Evolutionary conservation across 1,139 yeast genomes (phyloP).

Genomic region (Debaryomyces psychrophilus): DNA sequence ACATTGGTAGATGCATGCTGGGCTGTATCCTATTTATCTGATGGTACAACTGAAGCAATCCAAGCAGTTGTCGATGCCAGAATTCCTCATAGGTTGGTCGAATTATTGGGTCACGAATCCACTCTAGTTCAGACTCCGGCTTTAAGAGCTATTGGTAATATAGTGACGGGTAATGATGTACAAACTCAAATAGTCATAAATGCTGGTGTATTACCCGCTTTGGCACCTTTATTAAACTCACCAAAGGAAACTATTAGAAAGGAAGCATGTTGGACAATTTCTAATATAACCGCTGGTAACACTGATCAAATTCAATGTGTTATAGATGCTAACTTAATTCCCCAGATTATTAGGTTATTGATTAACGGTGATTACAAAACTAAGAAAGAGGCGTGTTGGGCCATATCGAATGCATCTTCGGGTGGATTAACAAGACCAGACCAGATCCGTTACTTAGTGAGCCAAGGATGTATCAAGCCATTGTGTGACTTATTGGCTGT

Average conservation of each 20-base stretch:
- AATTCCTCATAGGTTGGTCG: slow-evolving; percentile 92
- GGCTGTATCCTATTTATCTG: slow-evolving; percentile 95
- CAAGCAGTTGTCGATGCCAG: slow-evolving; percentile 97
- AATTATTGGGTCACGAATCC: slow-evolving; percentile 79
- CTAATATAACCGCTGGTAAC: slow-evolving; percentile 97
- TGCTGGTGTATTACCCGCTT: slow-evolving; percentile 86
- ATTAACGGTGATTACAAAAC: slow-evolving; percentile 90
- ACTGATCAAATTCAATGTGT: slow-evolving; percentile 95
- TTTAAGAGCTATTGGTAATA: slow-evolving; percentile 94
- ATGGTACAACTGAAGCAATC: slow-evolving; percentile 89
- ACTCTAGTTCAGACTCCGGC: slow-evolving; percentile 96
- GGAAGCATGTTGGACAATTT: slow-evolving; percentile 98
- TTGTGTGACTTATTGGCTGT: slow-evolving; percentile 87
- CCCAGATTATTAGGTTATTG: slow-evolving; percentile 85
- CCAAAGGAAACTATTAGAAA: slow-evolving; percentile 91
- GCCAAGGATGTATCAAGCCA: slow-evolving; percentile 97
- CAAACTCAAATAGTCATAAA: slow-evolving; percentile 96
- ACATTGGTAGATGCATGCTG: slow-evolving; percentile 97
- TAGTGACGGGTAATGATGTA: slow-evolving; percentile 93
- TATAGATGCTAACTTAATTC: slow-evolving; percentile 90
- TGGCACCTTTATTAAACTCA: slow-evolving; percentile 77
- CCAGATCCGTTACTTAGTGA: slow-evolving; percentile 87
- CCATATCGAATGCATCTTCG: slow-evolving; percentile 94
- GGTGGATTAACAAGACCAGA: slow-evolving; percentile 94
- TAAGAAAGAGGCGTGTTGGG: slow-evolving; percentile 99